Base-by-base conservation (phyloP, 2,329 filamentous ascomycete genomes). In the Sclerotinia trifoliorum region DNA sequence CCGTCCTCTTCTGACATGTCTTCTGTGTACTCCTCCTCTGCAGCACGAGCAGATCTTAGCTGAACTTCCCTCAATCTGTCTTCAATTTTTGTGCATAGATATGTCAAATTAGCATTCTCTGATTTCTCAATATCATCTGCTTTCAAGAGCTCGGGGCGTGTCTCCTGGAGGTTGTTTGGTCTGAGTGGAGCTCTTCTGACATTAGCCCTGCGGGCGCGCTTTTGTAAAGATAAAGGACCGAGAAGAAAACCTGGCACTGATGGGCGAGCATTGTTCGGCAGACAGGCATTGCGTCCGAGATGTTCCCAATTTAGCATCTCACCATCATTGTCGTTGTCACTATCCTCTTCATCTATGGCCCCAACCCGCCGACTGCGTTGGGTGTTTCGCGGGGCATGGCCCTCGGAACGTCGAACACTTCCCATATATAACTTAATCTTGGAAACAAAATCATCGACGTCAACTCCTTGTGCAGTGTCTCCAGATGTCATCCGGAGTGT, bases 371-470 rank as follows among this genome's bases (percentile, higher is more conserved):
- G 75, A 54, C 24, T 62, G 49, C 78, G 77, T 71, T 81, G 80
- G 2, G 78, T 80, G 66, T 46, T 55, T 21, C 71, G 77, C 81
- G 84, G 55, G 85, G 80, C 62, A 84, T 84, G 10, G 5, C 49
- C 48, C 21, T 86, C 85, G 15, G 86, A 85, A 15, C 84, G 85
- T 10, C 84, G 81, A 4, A 90, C 48, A 86, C 84, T 29, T 87
- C 71, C 88, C 93, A 98, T 97, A 77, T 91, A 98, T 4, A 86
- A 86, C 69, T 96, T 93, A 78, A 91, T 94, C 79, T 96, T 96
- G 0, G 91, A 91, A 19, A 98, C 87, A 75, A 98, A 96, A 74
- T 97, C 92, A 70, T 98, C 94, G 0, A 96, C 84, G 75, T 98
- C 94, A 29, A 99, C 81, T 10, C 93, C 92, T 63, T 90, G 88